Conservation (phyloP, 1,139 yeast species). For the Geotrichum macrosporum region DNA sequence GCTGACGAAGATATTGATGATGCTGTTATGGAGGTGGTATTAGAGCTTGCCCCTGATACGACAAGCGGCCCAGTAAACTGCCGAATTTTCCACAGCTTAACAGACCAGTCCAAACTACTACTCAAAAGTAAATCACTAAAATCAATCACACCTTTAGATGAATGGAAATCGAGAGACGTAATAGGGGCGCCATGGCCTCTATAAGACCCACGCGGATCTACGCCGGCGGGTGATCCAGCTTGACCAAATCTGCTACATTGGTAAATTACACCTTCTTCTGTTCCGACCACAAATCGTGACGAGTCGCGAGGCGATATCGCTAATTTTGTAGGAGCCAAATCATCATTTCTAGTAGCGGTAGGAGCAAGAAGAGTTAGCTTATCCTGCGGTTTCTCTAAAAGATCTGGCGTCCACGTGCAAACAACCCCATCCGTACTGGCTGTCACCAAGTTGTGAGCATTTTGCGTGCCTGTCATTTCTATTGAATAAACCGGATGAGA, state of each 20-base stretch:
- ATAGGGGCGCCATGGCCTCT: constrained; percentile 41
- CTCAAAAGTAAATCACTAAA: constrained; percentile 38
- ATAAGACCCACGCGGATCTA: constrained; percentile 33
- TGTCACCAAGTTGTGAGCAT: constrained; percentile 39
- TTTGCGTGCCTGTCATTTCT: constrained; percentile 38
- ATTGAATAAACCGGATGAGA: constrained; percentile 43
- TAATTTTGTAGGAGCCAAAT: constrained; percentile 41
- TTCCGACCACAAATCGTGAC: constrained; percentile 43
- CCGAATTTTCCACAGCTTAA: constrained; percentile 40
- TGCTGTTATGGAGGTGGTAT: neutral
- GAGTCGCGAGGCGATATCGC: constrained; percentile 36
- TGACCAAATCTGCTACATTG: constrained; percentile 41
- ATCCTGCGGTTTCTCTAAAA: constrained; percentile 43
- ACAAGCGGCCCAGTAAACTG: constrained; percentile 23
- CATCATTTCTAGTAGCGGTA: constrained; percentile 36
- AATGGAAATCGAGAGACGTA: constrained; percentile 37
- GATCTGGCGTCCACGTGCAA: constrained; percentile 47
- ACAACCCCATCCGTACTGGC: constrained; percentile 47
- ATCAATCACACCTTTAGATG: constrained; percentile 33
- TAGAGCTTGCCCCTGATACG: neutral
- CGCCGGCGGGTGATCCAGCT: constrained; percentile 37
- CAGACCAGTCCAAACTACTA: constrained; percentile 43
- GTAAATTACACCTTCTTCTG: constrained; percentile 49
- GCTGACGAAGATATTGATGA: neutral
- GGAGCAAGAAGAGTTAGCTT: constrained; percentile 34